Conservation (phyloP, 2,329 filamentous ascomycete genomes). For the Colletotrichum sublineola region DNA sequence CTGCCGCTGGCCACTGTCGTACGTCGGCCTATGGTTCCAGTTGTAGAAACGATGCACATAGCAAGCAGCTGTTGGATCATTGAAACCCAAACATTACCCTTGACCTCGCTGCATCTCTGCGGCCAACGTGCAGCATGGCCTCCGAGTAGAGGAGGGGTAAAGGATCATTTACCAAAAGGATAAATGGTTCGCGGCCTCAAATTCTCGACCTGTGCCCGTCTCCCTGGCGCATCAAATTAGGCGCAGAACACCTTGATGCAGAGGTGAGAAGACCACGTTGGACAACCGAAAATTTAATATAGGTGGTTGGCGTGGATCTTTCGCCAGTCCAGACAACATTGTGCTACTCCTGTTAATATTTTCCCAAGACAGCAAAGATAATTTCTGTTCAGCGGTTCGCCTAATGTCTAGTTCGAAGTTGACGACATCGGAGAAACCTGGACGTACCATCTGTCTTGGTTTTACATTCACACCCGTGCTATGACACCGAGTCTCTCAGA, state of each 20-base stretch:
- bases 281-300: neutral
- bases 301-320: conserved; percentile 56
- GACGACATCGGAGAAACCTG: conserved; percentile 69
- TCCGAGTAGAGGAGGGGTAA: conserved; percentile 26
- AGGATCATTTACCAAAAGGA: neutral
- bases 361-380: neutral
- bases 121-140: conserved; percentile 8
- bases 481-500: conserved; percentile 65
- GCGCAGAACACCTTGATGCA: conserved; percentile 50
- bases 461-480: conserved; percentile 65
- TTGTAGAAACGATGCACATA: neutral
- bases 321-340: conserved; percentile 56
- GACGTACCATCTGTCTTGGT: conserved; percentile 61
- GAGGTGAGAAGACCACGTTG: conserved; percentile 41
- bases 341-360: conserved; percentile 41
- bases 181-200: neutral
- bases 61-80: neutral
- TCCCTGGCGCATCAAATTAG: conserved; percentile 60
- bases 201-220: neutral
- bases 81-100: neutral
- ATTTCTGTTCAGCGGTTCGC: conserved; percentile 56
- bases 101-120: neutral
- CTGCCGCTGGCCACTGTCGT: neutral
- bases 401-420: conserved; percentile 67
- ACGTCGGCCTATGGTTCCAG: neutral